A percentile compares a stretch with the other conserved stretches of the same genome.
Evolutionary conservation across 2,329 filamentous ascomycete species (phyloP).

Genomic region (Diplodia intermedia): DNA sequence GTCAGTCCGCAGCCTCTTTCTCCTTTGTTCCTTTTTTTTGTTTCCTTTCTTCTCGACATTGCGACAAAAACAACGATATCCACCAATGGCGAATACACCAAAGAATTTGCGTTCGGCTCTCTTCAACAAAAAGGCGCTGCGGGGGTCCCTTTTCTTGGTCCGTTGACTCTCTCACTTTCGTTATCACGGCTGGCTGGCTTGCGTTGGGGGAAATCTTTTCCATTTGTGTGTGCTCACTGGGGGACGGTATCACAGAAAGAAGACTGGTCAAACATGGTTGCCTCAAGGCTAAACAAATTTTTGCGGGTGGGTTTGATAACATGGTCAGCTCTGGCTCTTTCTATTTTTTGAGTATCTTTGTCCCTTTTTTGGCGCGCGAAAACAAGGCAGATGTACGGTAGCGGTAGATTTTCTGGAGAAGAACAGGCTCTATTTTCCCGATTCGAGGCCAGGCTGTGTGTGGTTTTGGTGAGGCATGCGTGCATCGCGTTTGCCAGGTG

Average conservation of each 20-base stretch:
- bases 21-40: neutral
- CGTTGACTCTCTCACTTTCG: neutral
- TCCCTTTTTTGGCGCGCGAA: neutral
- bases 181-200: neutral
- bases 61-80: slow-evolving; percentile 22
- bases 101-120: slow-evolving; percentile 14
- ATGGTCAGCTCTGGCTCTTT: neutral
- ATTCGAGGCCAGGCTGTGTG: neutral
- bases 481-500: neutral
- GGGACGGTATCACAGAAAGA: neutral
- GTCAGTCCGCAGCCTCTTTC: neutral
- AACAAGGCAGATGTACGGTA: neutral
- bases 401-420: slow-evolving; percentile 20
- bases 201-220: neutral
- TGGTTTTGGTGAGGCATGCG: neutral
- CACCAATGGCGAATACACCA: slow-evolving; percentile 20
- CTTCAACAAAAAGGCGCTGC: slow-evolving; percentile 1
- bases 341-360: neutral
- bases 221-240: neutral
- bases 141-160: neutral
- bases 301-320: neutral
- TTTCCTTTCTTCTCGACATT: neutral
- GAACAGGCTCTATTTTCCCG: neutral
- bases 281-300: slow-evolving; percentile 23
- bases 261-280: slow-evolving; percentile 22